Evolutionary conservation across 768 basidiomycete genomes (phyloP), one percentile per base, ranked within the genome.

Genomic region (Harrya chromipes): DNA sequence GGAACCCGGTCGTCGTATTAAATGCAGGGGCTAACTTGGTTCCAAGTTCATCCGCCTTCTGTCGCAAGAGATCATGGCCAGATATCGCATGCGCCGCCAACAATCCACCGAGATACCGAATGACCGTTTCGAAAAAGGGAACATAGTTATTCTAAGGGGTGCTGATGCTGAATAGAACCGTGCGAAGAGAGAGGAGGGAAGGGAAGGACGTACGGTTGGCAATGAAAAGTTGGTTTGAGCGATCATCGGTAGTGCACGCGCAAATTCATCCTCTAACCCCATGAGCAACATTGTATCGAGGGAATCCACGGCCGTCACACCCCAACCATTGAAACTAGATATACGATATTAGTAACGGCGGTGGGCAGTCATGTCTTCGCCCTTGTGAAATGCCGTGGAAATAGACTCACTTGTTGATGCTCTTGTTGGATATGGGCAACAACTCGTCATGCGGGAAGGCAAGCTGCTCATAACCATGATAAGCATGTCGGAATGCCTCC

Each of bases 51-150:
- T 90, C 81, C 0, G 93, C 90, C 31, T 83, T 80, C 8, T 72
- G 64, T 20, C 93, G 76, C 38, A 90, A 77, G 10, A 87, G 63
- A 2, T 72, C 65, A 43, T 92, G 75, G 1, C 78, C 72, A 0
- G 87, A 82, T 7, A 97, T 71, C 3, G 92, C 84, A 63, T 93
- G 85, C 0, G 88, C 90, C 2, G 86, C 85, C 4, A 94, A 76
- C 6, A 94, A 67, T 4, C 94, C 94, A 3, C 93, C 94, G 1
- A 97, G 83, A 57, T 94, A 86, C 17, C 94, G 82, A 54, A 95
- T 95, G 23, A 85, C 81, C 0, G 90, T 94, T 72, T 94, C 87
- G 55, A 89, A 90, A 61, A 84, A 88, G 1, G 83, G 83, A 1
- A 65, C 67, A 14, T 13, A 63, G 71, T 43, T 55, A 68, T 55